Conservation (phyloP, 345 rosid species). For the Pugionium dolabratum region DNA sequence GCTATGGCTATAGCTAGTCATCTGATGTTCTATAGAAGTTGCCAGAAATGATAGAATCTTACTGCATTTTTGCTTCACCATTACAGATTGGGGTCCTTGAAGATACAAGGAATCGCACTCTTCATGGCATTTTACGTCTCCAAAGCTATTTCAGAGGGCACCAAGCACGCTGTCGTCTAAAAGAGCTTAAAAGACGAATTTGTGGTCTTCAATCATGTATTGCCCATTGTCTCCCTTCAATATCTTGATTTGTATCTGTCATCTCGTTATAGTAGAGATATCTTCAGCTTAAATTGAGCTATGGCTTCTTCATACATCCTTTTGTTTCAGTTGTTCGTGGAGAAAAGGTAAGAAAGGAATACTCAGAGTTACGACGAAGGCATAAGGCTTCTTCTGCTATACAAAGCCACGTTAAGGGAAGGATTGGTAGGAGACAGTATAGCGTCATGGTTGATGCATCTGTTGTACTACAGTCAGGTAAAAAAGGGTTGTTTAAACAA, state of each 20-base stretch:
- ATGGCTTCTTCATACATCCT: constrained; percentile 25
- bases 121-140: constrained; percentile 87
- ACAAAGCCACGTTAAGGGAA: constrained; percentile 69
- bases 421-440: constrained; percentile 46
- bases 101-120: constrained; percentile 95
- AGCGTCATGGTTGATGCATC: constrained; percentile 57
- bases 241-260: constrained; percentile 17
- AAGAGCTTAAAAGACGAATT: constrained; percentile 68
- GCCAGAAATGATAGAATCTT: neutral
- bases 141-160: constrained; percentile 97
- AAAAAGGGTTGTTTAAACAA: neutral
- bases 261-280: constrained; percentile 1
- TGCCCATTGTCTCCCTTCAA: constrained; percentile 10
- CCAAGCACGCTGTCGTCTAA: constrained; percentile 67
- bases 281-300: constrained; percentile 16
- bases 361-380: constrained; percentile 55
- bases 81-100: constrained; percentile 95
- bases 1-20: constrained; percentile 2
- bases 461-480: constrained; percentile 77
- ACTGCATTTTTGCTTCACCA: neutral
- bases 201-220: constrained; percentile 82
- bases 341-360: constrained; percentile 71
- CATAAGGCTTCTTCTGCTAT: constrained; percentile 82
- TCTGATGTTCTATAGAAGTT: neutral
- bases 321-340: constrained; percentile 71